These are phyloP conservation scores for Castanopsis chinensis DNA, from an alignment of 306 rosid species.

Conservation along the genomic window DNA sequence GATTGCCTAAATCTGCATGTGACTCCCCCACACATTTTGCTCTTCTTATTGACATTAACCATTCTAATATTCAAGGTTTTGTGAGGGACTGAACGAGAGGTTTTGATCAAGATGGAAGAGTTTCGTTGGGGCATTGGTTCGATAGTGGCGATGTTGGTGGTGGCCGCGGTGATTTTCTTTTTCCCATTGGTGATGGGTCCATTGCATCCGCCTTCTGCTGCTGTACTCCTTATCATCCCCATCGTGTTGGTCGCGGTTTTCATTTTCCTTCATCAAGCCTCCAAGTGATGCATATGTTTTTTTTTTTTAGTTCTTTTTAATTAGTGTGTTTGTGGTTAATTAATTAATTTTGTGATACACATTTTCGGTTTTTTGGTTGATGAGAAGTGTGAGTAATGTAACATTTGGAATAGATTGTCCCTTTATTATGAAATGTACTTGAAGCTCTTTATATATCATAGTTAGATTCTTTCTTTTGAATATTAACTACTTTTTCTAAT, in stretches of 20 bases:
- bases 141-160: conserved; percentile 6
- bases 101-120: neutral
- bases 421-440: too few species aligned
- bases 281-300: neutral
- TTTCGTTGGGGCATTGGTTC: neutral
- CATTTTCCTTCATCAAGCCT: neutral
- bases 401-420: too few species aligned
- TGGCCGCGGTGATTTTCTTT: conserved; percentile 7
- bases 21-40: neutral
- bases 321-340: too few species aligned
- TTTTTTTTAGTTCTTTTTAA: neutral
- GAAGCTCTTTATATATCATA: too few species aligned
- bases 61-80: too few species aligned
- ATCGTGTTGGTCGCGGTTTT: neutral
- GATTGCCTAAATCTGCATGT: neutral
- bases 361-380: neutral
- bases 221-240: neutral
- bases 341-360: neutral
- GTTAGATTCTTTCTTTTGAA: too few species aligned
- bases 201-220: conserved; percentile 10
- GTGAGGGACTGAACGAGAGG: too few species aligned
- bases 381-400: too few species aligned
- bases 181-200: conserved; percentile 25
- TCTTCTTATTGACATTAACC: too few species aligned
- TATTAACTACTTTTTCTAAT: neutral